phyloP scores from a whole-genome alignment of 768 basidiomycete genomes.

The Mycena haematopus region DNA sequence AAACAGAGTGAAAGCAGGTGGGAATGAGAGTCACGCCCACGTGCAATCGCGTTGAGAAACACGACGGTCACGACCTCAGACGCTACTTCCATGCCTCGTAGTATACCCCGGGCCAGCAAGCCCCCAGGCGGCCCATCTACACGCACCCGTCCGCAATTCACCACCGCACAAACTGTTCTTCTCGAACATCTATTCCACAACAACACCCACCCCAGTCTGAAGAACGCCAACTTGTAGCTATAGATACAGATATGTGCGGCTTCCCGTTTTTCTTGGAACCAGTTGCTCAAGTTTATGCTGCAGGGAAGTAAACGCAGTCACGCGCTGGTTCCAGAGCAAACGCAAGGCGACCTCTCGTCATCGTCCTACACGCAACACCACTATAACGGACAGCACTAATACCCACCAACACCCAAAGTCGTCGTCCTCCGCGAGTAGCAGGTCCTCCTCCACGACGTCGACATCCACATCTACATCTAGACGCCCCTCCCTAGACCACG shows the following conservation, averaged over 20 bases:
- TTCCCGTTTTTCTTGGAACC: conserved; percentile 22
- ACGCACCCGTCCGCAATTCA: conserved; percentile 73
- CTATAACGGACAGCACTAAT: conserved; percentile 38
- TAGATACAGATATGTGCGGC: conserved; percentile 65
- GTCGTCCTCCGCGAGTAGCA: conserved; percentile 31
- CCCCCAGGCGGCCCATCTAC: conserved; percentile 28
- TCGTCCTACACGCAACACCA: conserved; percentile 23
- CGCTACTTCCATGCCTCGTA: background rate
- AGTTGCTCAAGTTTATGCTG: conserved; percentile 12
- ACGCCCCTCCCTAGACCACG: conserved; percentile 60
- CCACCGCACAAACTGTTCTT: conserved; percentile 66
- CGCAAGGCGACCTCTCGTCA: conserved; percentile 58
- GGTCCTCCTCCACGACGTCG: conserved; percentile 34
- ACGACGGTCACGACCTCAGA: too few relatives aligned
- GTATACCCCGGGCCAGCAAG: conserved; percentile 2
- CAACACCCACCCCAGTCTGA: conserved; percentile 76
- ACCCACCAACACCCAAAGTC: conserved; percentile 36
- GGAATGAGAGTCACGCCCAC: too few relatives aligned
- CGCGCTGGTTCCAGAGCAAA: conserved; percentile 85
- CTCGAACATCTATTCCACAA: conserved; percentile 77
- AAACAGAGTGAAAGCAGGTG: too few relatives aligned
- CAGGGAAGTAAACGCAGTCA: conserved; percentile 71
- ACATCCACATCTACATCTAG: conserved; percentile 35
- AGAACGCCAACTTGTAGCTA: conserved; percentile 69
- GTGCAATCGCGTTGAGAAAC: too few relatives aligned